Evolutionary conservation across 1,139 yeast species (phyloP).

Genomic region (Kodamaea fungicola): DNA sequence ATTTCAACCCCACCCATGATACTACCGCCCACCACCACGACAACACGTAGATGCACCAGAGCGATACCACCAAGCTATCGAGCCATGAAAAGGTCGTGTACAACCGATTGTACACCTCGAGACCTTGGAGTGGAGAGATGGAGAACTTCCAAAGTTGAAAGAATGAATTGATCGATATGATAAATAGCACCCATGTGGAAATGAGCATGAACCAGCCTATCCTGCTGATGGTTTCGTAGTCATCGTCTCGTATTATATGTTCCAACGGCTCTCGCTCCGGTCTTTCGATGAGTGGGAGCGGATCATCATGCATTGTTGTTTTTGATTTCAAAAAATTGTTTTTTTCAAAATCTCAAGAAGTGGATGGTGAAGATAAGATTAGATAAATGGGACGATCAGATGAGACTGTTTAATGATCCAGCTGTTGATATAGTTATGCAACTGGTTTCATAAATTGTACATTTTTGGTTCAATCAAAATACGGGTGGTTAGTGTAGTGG

Average conservation of each 20-base stretch:
- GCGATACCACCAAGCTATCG: slow-evolving; percentile 48
- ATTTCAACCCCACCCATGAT: slow-evolving; percentile 76
- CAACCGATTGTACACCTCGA: slow-evolving; percentile 14
- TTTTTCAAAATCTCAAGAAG: too few species aligned
- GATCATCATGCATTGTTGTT: slow-evolving; percentile 6
- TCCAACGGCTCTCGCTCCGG: slow-evolving; percentile 9
- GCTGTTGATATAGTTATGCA: too few species aligned
- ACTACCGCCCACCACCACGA: slow-evolving; percentile 75
- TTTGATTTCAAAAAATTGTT: too few species aligned
- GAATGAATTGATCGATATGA: slow-evolving; percentile 40
- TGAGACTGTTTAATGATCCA: too few species aligned
- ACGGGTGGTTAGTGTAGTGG: slow-evolving; percentile 57
- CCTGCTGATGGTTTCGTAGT: slow-evolving; percentile 10
- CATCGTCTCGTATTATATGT: slow-evolving; percentile 9
- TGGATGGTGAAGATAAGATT: too few species aligned
- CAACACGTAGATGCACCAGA: slow-evolving; percentile 56
- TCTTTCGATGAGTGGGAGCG: slow-evolving; percentile 14
- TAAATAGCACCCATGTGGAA: slow-evolving; percentile 39
- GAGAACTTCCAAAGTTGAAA: slow-evolving; percentile 45
- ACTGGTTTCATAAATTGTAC: too few species aligned
- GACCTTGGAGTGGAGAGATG: slow-evolving; percentile 26
- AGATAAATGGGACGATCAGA: too few species aligned
- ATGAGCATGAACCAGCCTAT: slow-evolving; percentile 39
- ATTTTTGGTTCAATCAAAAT: too few species aligned
- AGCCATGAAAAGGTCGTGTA: slow-evolving; percentile 16